Evolutionary conservation across 2,329 filamentous ascomycete genomes (phyloP).

Genomic region (Cladophialophora chaetospira): DNA sequence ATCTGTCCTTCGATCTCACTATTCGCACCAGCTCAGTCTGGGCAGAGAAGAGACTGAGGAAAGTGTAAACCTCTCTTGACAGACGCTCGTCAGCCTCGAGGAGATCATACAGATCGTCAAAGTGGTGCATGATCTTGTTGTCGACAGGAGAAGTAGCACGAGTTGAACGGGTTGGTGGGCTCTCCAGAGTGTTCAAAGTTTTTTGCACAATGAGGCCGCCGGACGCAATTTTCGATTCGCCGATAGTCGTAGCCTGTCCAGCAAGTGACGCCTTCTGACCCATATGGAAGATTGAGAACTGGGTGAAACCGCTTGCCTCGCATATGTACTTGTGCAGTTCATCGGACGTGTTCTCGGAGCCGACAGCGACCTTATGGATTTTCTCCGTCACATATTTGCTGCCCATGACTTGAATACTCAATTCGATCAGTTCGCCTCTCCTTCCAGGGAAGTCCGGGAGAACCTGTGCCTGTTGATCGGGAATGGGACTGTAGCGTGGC

Average conservation of each 20-base stretch:
- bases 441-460: constrained; percentile 44
- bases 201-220: constrained; percentile 41
- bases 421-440: constrained; percentile 47
- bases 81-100: constrained; percentile 72
- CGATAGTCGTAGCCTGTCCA: constrained; percentile 26
- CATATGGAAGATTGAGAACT: constrained; percentile 67
- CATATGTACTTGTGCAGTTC: constrained; percentile 69
- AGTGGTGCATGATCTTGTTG: constrained; percentile 76
- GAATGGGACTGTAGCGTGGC: constrained; percentile 59
- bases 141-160: constrained; percentile 61
- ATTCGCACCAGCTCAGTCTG: constrained; percentile 63
- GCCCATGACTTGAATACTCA: constrained; percentile 36
- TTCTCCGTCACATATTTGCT: constrained; percentile 25
- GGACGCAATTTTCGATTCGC: constrained; percentile 44
- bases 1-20: constrained; percentile 57
- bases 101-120: constrained; percentile 79
- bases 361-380: constrained; percentile 53
- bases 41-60: constrained; percentile 69
- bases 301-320: constrained; percentile 72
- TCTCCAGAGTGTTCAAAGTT: constrained; percentile 31
- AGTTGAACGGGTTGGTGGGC: constrained; percentile 47
- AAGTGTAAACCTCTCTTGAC: constrained; percentile 70
- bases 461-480: constrained; percentile 55
- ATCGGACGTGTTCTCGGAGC: constrained; percentile 68
- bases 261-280: constrained; percentile 26